These are phyloP conservation scores for Cinnamomum micranthum DNA, from an alignment of 164 flowering plant genomes.

Conservation along the genomic window DNA sequence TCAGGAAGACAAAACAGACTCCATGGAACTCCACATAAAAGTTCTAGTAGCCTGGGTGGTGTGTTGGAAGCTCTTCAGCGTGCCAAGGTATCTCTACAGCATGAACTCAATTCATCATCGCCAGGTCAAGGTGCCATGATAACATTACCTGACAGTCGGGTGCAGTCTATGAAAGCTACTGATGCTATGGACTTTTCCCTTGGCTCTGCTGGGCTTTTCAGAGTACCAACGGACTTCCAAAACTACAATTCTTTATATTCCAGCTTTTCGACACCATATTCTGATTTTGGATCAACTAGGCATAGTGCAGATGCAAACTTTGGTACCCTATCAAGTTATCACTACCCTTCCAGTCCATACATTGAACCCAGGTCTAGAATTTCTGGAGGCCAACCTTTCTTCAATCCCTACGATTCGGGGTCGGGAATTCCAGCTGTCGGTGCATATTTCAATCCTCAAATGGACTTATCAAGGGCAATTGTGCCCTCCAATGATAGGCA, in stretches of 20 bases:
- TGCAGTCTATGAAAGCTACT: slow-evolving; percentile 7
- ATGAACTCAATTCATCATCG: slow-evolving; percentile 31
- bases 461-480: slow-evolving; percentile 9
- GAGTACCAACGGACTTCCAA: slow-evolving; percentile 22
- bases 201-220: slow-evolving; percentile 21
- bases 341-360: slow-evolving; percentile 11
- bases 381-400: slow-evolving; percentile 12
- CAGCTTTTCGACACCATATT: slow-evolving; percentile 2
- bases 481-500: slow-evolving; percentile 4
- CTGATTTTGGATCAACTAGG: slow-evolving; percentile 11
- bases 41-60: slow-evolving; percentile 18
- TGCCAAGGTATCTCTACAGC: slow-evolving; percentile 55
- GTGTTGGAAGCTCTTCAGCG: slow-evolving; percentile 67
- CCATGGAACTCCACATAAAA: slow-evolving; percentile 29
- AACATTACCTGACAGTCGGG: slow-evolving; percentile 21
- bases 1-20: slow-evolving; percentile 20
- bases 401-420: slow-evolving; percentile 12
- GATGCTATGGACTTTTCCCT: slow-evolving; percentile 16
- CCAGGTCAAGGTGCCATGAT: slow-evolving; percentile 13
- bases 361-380: slow-evolving; percentile 17
- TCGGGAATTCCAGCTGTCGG: slow-evolving; percentile 7
- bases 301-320: slow-evolving; percentile 8
- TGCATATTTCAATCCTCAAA: slow-evolving; percentile 13
- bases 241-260: neutral
- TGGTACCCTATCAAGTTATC: slow-evolving; percentile 5